Percentiles rank a stretch among this genome's conserved stretches.
These are phyloP conservation scores for Sporisorium iseilematis-ciliati DNA, from an alignment of 1,284 basidiomycete genomes.

Conservation along the genomic window DNA sequence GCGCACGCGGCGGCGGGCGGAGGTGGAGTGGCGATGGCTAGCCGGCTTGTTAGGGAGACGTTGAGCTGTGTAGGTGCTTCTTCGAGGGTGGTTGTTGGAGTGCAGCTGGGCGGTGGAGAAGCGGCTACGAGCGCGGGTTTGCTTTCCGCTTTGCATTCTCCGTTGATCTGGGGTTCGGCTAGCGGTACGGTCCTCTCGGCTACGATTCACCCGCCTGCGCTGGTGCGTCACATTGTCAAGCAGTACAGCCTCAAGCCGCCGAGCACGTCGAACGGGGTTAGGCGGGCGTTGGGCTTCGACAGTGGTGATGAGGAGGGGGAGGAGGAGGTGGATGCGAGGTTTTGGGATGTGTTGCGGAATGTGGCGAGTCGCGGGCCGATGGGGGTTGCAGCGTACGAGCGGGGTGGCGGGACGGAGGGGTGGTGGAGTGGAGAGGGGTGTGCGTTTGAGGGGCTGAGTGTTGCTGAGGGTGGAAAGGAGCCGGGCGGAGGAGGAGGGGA, in stretches of 20 bases:
- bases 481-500: neutral
- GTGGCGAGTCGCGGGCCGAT: conserved; percentile 48
- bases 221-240: conserved; percentile 48
- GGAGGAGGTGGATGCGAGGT: conserved; percentile 48
- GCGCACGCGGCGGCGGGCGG: conserved; percentile 9
- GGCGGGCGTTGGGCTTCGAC: conserved; percentile 30
- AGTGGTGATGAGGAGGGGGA: conserved; percentile 17
- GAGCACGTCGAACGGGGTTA: conserved; percentile 17
- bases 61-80: conserved; percentile 23
- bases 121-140: conserved; percentile 23
- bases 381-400: conserved; percentile 36
- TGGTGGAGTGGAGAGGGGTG: conserved; percentile 45
- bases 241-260: conserved; percentile 58
- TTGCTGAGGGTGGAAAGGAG: neutral
- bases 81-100: conserved; percentile 48
- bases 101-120: conserved; percentile 38
- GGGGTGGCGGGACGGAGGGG: conserved; percentile 38
- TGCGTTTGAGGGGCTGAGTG: conserved; percentile 25
- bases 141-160: conserved; percentile 40
- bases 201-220: conserved; percentile 40
- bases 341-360: conserved; percentile 58
- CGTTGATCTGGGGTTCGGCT: conserved; percentile 40
- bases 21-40: conserved; percentile 21
- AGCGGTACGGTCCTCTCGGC: conserved; percentile 38
- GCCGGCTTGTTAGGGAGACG: conserved; percentile 28